Evolutionary conservation across 148 eudicot genomes (phyloP).

Genomic region (Nyssa sinensis): DNA sequence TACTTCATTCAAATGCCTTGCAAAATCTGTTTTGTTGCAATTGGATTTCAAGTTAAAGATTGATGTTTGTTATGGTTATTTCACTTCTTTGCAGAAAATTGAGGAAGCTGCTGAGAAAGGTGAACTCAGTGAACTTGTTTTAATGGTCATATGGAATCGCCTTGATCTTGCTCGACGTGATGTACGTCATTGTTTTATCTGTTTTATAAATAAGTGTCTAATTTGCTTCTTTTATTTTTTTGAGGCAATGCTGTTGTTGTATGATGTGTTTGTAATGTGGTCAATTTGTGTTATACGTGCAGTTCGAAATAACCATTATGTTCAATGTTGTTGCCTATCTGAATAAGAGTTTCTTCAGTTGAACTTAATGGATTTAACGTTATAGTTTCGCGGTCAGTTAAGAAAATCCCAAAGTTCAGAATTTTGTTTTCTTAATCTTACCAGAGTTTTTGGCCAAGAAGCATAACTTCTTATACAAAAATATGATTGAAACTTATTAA

Average conservation of each 20-base stretch:
- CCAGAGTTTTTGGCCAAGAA: not conserved
- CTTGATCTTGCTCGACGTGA: constrained; percentile 99
- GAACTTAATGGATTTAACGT: not conserved
- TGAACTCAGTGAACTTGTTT: constrained; percentile 81
- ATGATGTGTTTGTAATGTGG: not conserved
- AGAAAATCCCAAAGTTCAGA: not conserved
- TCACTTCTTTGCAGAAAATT: constrained; percentile 66
- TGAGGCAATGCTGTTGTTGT: constrained; percentile 1
- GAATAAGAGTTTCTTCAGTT: not conserved
- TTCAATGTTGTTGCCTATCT: not conserved
- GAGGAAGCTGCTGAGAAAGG: constrained; percentile 98
- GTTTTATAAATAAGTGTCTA: not conserved
- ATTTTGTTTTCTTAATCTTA: not conserved
- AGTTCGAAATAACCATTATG: not conserved
- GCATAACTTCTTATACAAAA: not conserved
- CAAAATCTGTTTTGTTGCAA: no score
- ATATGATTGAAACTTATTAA: not conserved
- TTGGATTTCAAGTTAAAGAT: not conserved
- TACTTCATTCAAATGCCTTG: not conserved
- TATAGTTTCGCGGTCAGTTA: not conserved
- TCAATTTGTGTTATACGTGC: not conserved
- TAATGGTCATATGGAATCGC: constrained; percentile 95
- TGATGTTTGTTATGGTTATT: not conserved
- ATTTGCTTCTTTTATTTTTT: not conserved
- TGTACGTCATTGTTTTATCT: constrained; percentile 43